Evolutionary conservation across 441 rosid species (phyloP).

Genomic region (Corymbia citriodora): DNA sequence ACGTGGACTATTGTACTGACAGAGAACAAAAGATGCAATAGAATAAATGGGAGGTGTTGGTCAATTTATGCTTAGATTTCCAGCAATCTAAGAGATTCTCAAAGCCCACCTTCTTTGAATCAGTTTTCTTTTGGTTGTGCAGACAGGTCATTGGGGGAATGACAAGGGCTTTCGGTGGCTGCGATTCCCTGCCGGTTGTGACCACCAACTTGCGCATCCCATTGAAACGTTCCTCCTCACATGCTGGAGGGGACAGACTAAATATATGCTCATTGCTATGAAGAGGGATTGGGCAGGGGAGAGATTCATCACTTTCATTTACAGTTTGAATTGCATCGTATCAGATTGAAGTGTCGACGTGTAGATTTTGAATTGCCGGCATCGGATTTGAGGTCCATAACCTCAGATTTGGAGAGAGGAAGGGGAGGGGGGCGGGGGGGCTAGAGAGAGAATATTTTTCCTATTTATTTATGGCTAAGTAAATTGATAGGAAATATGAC

Average conservation of each 20-base stretch:
- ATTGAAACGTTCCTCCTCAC: neutral
- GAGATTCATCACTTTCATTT: neutral
- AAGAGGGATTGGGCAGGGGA: neutral
- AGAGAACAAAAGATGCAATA: neutral
- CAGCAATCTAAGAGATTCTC: neutral
- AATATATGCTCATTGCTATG: neutral
- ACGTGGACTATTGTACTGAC: neutral
- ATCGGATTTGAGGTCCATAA: neutral
- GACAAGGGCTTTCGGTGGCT: neutral
- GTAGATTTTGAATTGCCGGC: neutral
- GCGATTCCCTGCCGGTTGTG: neutral
- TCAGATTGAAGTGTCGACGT: neutral
- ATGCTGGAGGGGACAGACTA: neutral
- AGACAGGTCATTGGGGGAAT: neutral
- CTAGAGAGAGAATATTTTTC: neutral
- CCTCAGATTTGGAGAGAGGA: neutral
- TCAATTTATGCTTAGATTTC: neutral
- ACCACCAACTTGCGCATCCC: neutral
- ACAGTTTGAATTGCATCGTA: neutral
- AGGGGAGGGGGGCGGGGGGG: accelerated
- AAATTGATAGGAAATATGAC: neutral
- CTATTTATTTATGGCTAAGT: neutral
- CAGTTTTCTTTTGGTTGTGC: neutral
- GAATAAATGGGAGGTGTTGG: neutral
- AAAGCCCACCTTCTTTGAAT: neutral